Evolutionary conservation across 176 grass and related monocot genomes (phyloP).

Genomic region (Avena insularis): DNA sequence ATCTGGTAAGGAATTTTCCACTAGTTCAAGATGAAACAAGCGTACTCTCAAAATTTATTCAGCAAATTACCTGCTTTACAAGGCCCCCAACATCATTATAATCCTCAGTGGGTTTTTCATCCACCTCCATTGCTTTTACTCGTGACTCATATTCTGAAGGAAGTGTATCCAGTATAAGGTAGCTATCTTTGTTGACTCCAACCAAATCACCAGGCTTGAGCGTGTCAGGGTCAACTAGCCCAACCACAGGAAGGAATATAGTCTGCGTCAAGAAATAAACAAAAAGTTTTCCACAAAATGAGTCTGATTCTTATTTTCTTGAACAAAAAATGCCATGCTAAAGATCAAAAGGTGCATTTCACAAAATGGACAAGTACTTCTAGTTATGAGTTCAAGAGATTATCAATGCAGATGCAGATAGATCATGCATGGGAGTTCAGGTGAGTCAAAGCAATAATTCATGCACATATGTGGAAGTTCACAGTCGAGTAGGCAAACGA

Average conservation of each 20-base stretch:
- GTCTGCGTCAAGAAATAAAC: conserved; percentile 50
- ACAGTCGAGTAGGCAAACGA: not conserved
- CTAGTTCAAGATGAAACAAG: not conserved
- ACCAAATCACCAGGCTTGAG: conserved; percentile 94
- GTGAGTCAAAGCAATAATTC: not conserved
- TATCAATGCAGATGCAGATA: conserved; percentile 13
- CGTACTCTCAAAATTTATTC: not conserved
- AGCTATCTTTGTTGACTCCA: conserved; percentile 95
- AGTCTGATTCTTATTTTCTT: not conserved
- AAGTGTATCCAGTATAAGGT: conserved; percentile 91
- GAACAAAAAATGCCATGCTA: not conserved
- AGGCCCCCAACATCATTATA: conserved; percentile 98
- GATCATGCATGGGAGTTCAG: not conserved
- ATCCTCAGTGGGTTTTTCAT: conserved; percentile 97
- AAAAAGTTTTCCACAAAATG: not conserved
- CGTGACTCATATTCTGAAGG: conserved; percentile 92
- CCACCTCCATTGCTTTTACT: conserved; percentile 94
- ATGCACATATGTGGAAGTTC: conserved; percentile 10
- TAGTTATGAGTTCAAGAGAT: not conserved
- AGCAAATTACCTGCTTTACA: conserved; percentile 78
- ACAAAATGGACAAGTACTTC: not conserved
- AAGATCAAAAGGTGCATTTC: not conserved
- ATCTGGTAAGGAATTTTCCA: too few species aligned
- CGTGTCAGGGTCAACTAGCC: conserved; percentile 89
- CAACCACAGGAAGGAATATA: conserved; percentile 91